Base-by-base conservation (phyloP, 257 asterid species). In the Solanum etuberosum region DNA sequence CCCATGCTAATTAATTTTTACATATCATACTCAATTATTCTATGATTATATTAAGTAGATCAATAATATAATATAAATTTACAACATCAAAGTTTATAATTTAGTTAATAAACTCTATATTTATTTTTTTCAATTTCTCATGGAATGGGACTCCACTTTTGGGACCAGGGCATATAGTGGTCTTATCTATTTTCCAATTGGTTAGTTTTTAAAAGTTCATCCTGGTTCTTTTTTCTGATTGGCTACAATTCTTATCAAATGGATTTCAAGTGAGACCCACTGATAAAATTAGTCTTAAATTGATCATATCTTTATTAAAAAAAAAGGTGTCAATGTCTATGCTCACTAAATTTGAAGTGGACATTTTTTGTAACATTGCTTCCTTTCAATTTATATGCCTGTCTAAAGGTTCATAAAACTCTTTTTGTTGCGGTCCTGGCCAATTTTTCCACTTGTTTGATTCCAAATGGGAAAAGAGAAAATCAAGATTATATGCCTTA, bases 181-280 rank as follows among this genome's bases (percentile, higher is more conserved):
- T 91, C 96, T 93, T 91, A 94, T 93, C 98, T 93, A 77, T 71
- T 76, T 7, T 90, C 81, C 37, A 9, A 96, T 95, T 96, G 98
- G 99, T 38, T 90, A 85, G 8, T 14, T 82, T 35, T 6, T 11
- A 38, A 88, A 88, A 88, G 76, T 85, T 89, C 83, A 94, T 95
- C 98, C 89, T 32, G 87, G 61, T 83, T 18, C 31, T 27, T 87
- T 67, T 25, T 73, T 71, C 25, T 93, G 51, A 96, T 95, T 95
- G 98, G 99, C 51, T 90, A 48, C 84, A 38, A 23, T 15, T 83
- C 86, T 83, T 74, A 59, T 89, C 89, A 90, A 38, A 4, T 46
- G 92, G 96, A 93, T 93, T 96, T 92, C 93, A 70, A 5, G 92
- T 88, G 89, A 94, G 93, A n/a, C 88, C 93, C 87, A 70, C 63